Base-by-base conservation (phyloP, 1,284 basidiomycete species). In the Puccinia polysora region DNA sequence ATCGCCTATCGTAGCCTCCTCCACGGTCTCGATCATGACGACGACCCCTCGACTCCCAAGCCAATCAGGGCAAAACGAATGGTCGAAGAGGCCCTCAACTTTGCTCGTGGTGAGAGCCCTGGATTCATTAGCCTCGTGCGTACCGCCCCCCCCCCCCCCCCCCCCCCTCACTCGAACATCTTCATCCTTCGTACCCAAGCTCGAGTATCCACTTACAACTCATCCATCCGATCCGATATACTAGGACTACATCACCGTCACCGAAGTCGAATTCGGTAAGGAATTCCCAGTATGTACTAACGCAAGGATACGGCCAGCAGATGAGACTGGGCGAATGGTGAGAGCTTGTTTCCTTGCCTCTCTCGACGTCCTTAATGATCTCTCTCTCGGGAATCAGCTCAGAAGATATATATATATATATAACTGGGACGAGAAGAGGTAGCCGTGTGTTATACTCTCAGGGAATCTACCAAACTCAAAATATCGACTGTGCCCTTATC, bases 261-360 rank as follows among this genome's bases (percentile, higher is more conserved):
- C 82, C 0, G 81, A 83, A 14, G 80, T 84, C 5, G 82, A 82
- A 32, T 79, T 85, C 20, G 84, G 84, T 2, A 79, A 80, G 25
- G 78, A 81, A 7, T 85, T 81, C 71, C 84, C 84, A 0, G 74
- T 83, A 30, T 79, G 83, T 34, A 83, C 82, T 7, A 82, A 83
- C 71, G 84, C 84, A 15, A 78, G 84, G 25, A 82, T 85, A 20
- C 77, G 84, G 20, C 84, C 84, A 0, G 82, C 83, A 30, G 83
- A 84, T 65, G 82, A 81, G 7, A 80, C 80, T 23, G 83, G 83
- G 15, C 78, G 81, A 15, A 79, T 84, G 52, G 83, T 83, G 59
- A 75, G 82, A n/a, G n/a, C n/a, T 25, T 40, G 23, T 12, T 40
- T 23, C 30, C 8, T 38, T 28, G 7, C 18, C 1, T 23, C n/a